These are phyloP conservation scores for Fusarium sp. DNA, from an alignment of 2,329 filamentous ascomycete genomes.

Conservation along the genomic window DNA sequence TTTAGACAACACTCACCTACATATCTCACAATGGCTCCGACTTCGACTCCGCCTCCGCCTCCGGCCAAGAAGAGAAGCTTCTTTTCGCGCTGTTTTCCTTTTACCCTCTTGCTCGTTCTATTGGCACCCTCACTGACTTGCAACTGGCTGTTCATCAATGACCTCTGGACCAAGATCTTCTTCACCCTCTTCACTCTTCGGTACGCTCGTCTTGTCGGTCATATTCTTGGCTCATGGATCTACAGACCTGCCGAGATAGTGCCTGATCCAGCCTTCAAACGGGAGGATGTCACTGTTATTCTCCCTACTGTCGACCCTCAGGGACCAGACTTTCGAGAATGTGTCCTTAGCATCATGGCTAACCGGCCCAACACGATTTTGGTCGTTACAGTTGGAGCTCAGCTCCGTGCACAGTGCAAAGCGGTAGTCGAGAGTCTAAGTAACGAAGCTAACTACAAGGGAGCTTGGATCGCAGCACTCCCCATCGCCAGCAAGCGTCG, in stretches of 20 bases:
- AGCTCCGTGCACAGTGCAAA: slow-evolving; percentile 36
- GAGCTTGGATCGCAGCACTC: slow-evolving; percentile 48
- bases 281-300: slow-evolving; percentile 61
- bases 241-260: slow-evolving; percentile 52
- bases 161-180: slow-evolving; percentile 34
- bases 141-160: slow-evolving; percentile 23
- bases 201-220: slow-evolving; percentile 59
- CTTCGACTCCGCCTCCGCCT: background rate
- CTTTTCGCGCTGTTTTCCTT: slow-evolving; percentile 9
- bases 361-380: slow-evolving; percentile 55
- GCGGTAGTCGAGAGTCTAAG: slow-evolving; percentile 16
- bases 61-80: background rate
- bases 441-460: slow-evolving; percentile 11
- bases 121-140: background rate
- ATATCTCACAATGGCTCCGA: background rate
- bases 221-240: slow-evolving; percentile 53
- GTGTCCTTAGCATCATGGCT: slow-evolving; percentile 52
- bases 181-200: slow-evolving; percentile 50
- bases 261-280: slow-evolving; percentile 45
- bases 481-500: slow-evolving; percentile 59
- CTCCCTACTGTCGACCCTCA: slow-evolving; percentile 62
- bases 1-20: background rate
- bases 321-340: slow-evolving; percentile 54
- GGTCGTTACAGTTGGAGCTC: slow-evolving; percentile 58
- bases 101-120: background rate